These are phyloP conservation scores for Gaeumannomyces sp. DNA, from an alignment of 2,329 filamentous ascomycete species.

Conservation along the genomic window DNA sequence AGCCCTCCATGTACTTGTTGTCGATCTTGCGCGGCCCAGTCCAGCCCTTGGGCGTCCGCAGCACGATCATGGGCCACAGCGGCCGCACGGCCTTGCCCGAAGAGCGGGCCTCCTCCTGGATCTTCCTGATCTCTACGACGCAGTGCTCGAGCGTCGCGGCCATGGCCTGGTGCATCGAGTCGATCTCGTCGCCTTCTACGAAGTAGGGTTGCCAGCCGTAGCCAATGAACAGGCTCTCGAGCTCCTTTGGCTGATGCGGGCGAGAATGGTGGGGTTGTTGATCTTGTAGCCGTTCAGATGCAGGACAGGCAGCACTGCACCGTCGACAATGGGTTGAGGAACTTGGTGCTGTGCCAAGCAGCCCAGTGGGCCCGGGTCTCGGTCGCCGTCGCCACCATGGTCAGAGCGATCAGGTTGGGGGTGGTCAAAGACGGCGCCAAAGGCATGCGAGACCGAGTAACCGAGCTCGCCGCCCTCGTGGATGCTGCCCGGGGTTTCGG, in stretches of 20 bases:
- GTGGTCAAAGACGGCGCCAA: constrained; percentile 70
- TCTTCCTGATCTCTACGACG: constrained; percentile 60
- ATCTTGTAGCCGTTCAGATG: constrained; percentile 84
- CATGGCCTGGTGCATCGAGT: constrained; percentile 78
- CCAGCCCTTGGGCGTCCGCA: constrained; percentile 76
- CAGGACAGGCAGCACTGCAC: constrained; percentile 69
- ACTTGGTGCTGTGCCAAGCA: constrained; percentile 78
- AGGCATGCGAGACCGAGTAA: constrained; percentile 75
- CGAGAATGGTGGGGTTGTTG: constrained; percentile 70
- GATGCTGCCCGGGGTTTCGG: constrained; percentile 69
- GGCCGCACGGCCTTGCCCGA: constrained; percentile 64
- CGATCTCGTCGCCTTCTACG: constrained; percentile 67
- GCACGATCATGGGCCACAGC: constrained; percentile 72
- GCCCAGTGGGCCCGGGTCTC: constrained; percentile 77
- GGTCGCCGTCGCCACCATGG: constrained; percentile 81
- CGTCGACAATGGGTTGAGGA: constrained; percentile 71
- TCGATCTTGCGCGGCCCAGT: constrained; percentile 67
- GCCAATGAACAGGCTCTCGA: constrained; percentile 62
- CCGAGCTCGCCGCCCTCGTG: constrained; percentile 78
- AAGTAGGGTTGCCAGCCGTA: constrained; percentile 79
- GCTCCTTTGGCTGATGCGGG: constrained; percentile 69
- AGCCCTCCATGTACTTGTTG: constrained; percentile 66
- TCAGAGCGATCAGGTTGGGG: constrained; percentile 68
- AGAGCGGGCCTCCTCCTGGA: constrained; percentile 66
- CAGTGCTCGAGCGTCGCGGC: constrained; percentile 68